Percentiles rank a stretch among this genome's conserved stretches.
These are phyloP conservation scores for Fusarium kyushuense DNA, from an alignment of 2,329 filamentous ascomycete genomes.

Conservation along the genomic window DNA sequence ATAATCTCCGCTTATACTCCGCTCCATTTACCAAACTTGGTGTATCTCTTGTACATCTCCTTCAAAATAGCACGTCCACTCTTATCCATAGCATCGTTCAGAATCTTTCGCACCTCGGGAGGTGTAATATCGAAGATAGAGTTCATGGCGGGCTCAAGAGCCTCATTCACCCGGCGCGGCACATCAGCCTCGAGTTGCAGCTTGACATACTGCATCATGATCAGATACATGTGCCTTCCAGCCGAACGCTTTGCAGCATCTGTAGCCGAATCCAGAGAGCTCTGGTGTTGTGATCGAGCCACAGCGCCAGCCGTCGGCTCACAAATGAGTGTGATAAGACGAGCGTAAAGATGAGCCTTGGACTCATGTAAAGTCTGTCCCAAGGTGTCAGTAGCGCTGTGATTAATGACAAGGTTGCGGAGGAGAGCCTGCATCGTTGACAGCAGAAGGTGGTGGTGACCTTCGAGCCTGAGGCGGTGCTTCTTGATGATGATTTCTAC, in stretches of 20 bases:
- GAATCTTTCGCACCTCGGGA: slow-evolving; percentile 64
- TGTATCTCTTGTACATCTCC: slow-evolving; percentile 69
- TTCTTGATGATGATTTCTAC: slow-evolving; percentile 69
- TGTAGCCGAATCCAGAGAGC: slow-evolving; percentile 68
- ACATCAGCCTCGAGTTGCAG: slow-evolving; percentile 69
- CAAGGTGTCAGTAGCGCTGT: slow-evolving; percentile 36
- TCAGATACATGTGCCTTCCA: slow-evolving; percentile 71
- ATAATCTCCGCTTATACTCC: slow-evolving; percentile 58
- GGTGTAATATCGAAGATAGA: slow-evolving; percentile 70
- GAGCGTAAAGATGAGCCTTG: slow-evolving; percentile 65
- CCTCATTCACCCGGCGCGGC: slow-evolving; percentile 63
- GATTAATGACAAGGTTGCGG: slow-evolving; percentile 60
- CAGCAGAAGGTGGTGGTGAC: slow-evolving; percentile 71
- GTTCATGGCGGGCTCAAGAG: slow-evolving; percentile 68
- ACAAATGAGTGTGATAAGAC: slow-evolving; percentile 69
- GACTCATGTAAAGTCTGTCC: slow-evolving; percentile 51
- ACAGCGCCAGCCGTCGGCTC: slow-evolving; percentile 70
- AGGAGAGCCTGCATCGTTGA: slow-evolving; percentile 68
- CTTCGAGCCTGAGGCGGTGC: slow-evolving; percentile 70
- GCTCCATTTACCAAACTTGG: slow-evolving; percentile 73
- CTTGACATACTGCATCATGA: slow-evolving; percentile 70
- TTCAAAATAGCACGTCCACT: slow-evolving; percentile 70
- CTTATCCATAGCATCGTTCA: slow-evolving; percentile 70
- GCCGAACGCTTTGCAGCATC: slow-evolving; percentile 71
- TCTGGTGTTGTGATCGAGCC: slow-evolving; percentile 59